Evolutionary conservation across 108 stramenopile species (phyloP), one percentile per base, ranked within the genome.

Genomic region (Schizochytrium sp.): DNA sequence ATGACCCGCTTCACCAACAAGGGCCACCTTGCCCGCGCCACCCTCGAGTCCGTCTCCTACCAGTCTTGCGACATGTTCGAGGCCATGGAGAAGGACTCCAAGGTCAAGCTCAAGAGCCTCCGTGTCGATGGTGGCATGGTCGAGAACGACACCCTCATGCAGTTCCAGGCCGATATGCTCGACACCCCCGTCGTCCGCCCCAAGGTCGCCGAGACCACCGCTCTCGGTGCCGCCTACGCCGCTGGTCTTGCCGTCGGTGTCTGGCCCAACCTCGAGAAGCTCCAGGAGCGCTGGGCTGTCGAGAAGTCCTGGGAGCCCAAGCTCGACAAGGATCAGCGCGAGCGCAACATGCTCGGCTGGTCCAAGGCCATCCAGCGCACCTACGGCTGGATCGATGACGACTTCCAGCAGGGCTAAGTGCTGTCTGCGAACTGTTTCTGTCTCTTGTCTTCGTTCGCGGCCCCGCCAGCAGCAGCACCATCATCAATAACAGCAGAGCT

Each of bases 101-200:
- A 91, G 25, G 96, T 97, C n/a, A 58, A 90, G 28, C 41, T 29
- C 44, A 72, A 96, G 71, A 92, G 91, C 83, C 91, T 99, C 72
- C 94, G 94, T 63, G 99, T 98, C 4, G 98, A 99, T 91, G 99
- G 99, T 14, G 96, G 96, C 53, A 97, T 97, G 87, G 96, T 98
- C 34, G 94, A 92, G 59, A 98, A 98, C 92, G 88, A 91, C 41
- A 88, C 97, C 25, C 72, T 99, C 87, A 96, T 99, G 97, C 98
- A 98, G 91, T 98, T 98, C 91, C 98, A 98, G 93, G 95, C 96
- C 34, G 97, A 99, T 88, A 95, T 98, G 19, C 92, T 97, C 53
- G 92, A 93, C 60, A 95, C 95, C n/a, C 94, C 94, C 19, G 97
- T 98, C 34, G 88, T 95, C 5, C 93, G 93, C 72, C 97, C 97